Evolutionary conservation across 441 rosid genomes (phyloP), one percentile per base, ranked within the genome.

Genomic region (Populus tomentosa): DNA sequence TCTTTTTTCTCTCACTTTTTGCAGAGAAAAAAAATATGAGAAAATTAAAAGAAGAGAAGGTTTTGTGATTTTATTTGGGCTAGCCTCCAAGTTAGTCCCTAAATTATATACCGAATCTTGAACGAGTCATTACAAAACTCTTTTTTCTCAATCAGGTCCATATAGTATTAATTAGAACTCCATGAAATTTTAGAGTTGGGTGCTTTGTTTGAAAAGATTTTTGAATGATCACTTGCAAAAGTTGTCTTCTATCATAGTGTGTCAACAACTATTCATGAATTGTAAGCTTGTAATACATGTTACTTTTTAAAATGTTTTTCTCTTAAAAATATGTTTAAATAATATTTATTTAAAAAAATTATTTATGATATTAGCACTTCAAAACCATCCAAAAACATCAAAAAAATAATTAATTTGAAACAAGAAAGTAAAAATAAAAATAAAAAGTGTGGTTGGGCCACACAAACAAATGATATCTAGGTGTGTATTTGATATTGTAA

Each of bases 1-100:
- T 20, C 28, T 33, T 71, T 71, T 59, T 40, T n/a, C 33, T 71
- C 62, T 72, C 61, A 62, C 66, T 79, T 62, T 36, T 40, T 32
- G 77, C 75, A 72, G 79, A 69, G 80, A 82, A 36, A 78, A 72
- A 77, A 33, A 36, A 33, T 10, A 72, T 3, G 50, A 56, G 73
- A 72, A 66, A 69, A 70, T 36, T 76, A 42, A 77, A 50, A 21
- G n/a, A 69, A 14, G 7, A 35, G 68, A 23, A 73, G 56, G 14
- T n/a, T 8, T 10, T 21, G 65, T 21, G 8, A 61, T 61, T 61
- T 61, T 2, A 1, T 20, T 53, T 21, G 8, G 13, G 23, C 14
- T n/a, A 61, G 10, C 65, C 65, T 61, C 65, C 10, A 33, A 21
- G 6, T 21, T 9, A 61, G 13, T 61, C 65, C 6, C 65, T 23